phyloP scores from a whole-genome alignment of 805 yeast species.

The Pichia cabralensis region DNA sequence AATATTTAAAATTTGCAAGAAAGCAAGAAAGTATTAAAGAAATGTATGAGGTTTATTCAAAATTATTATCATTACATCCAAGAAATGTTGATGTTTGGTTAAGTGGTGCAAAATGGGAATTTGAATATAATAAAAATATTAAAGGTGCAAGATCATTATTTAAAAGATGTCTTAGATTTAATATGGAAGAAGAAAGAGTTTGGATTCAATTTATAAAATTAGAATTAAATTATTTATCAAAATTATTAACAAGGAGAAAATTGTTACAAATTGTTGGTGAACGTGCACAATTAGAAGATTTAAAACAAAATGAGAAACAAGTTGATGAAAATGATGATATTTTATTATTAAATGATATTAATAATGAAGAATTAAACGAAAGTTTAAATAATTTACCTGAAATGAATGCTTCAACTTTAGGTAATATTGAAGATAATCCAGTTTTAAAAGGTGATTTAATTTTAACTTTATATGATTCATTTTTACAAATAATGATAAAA shows the following conservation, averaged over 20 bases:
- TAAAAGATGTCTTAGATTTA: conserved; percentile 79
- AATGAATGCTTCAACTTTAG: conserved; percentile 75
- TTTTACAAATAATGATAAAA: conserved; percentile 38
- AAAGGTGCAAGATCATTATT: conserved; percentile 79
- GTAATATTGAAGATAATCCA: conserved; percentile 76
- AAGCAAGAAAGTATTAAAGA: conserved; percentile 58
- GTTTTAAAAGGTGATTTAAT: conserved; percentile 69
- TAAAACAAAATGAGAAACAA: conserved; percentile 30
- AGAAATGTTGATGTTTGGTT: conserved; percentile 86
- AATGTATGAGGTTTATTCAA: conserved; percentile 67
- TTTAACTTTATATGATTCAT: conserved; percentile 58
- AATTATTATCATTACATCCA: conserved; percentile 81
- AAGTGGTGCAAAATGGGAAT: conserved; percentile 88
- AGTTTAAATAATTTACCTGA: conserved; percentile 68
- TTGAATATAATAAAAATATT: conserved; percentile 79
- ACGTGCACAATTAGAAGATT: conserved; percentile 48
- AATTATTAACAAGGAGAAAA: conserved; percentile 72
- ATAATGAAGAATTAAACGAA: conserved; percentile 40
- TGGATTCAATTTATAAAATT: conserved; percentile 86
- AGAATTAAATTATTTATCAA: conserved; percentile 78
- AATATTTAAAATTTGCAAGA: conserved; percentile 61
- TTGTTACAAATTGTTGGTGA: conserved; percentile 71
- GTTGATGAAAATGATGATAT: conserved; percentile 15
- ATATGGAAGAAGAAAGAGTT: conserved; percentile 56
- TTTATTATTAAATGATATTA: conserved; percentile 13